phyloP scores from a whole-genome alignment of 106 monocot genomes.

The Xerophyta viscosa region DNA sequence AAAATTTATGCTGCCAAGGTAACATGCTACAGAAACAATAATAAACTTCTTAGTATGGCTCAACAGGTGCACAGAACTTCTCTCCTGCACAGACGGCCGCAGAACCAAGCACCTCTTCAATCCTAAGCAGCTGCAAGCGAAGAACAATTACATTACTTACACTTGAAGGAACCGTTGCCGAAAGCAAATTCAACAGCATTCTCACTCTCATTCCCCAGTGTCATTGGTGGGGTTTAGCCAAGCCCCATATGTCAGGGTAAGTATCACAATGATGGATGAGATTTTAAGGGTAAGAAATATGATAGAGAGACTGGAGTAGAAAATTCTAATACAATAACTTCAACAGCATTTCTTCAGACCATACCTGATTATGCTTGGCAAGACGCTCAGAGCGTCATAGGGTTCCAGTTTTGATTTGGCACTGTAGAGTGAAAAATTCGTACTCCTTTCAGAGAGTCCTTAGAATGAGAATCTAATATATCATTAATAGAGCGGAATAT shows the following conservation, averaged over 20 bases:
- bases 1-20: not conserved
- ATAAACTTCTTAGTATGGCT: conserved; percentile 72
- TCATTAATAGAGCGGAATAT: not conserved
- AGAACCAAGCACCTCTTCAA: conserved; percentile 89
- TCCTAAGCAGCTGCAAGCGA: conserved; percentile 70
- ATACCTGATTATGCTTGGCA: conserved; percentile 82
- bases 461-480: not conserved
- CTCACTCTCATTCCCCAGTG: no score
- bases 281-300: no score
- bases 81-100: conserved; percentile 78
- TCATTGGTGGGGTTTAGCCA: no score
- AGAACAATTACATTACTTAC: not conserved
- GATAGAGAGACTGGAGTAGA: no score
- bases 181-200: no score
- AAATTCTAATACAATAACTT: no score
- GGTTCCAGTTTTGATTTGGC: conserved; percentile 90
- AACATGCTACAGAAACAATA: not conserved
- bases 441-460: not conserved
- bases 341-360: not conserved
- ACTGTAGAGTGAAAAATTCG: conserved; percentile 23
- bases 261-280: no score
- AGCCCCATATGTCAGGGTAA: no score
- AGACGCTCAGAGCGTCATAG: conserved; percentile 85
- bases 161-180: no score
- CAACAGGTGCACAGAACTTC: conserved; percentile 83